Evolutionary conservation across 495 filamentous ascomycete species (phyloP).

Genomic region (Talaromyces nanjingensis): DNA sequence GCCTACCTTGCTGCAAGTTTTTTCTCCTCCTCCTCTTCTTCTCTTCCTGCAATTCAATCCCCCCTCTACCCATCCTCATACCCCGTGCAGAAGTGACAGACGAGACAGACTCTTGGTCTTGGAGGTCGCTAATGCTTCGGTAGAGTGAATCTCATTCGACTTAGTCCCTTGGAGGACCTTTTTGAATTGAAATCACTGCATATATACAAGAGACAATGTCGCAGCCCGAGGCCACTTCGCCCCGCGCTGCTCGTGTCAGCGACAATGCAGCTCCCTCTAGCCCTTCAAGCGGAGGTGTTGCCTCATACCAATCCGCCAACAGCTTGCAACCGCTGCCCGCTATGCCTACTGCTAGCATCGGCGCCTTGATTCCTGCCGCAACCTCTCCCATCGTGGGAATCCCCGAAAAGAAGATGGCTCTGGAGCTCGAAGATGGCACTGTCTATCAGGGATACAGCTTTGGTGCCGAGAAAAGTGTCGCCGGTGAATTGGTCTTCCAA

Average conservation of each 20-base stretch:
- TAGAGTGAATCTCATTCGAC: slow-evolving; percentile 31
- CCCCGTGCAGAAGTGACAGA: slow-evolving; percentile 7
- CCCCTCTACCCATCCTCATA: slow-evolving; percentile 7
- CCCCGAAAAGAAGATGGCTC: slow-evolving; percentile 57
- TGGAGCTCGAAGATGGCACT: slow-evolving; percentile 86
- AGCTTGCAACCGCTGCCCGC: slow-evolving; percentile 24
- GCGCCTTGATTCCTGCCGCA: slow-evolving; percentile 44
- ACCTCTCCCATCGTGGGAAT: slow-evolving; percentile 33
- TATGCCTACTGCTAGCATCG: slow-evolving; percentile 20
- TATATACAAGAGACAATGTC: slow-evolving; percentile 22
- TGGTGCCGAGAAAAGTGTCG: slow-evolving; percentile 82
- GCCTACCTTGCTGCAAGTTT: not conserved
- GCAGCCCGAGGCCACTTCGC: slow-evolving; percentile 19
- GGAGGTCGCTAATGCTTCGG: slow-evolving; percentile 38
- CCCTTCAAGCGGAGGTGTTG: slow-evolving; percentile 28
- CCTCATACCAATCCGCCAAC: slow-evolving; percentile 20
- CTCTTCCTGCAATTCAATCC: slow-evolving; percentile 10
- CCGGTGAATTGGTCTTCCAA: slow-evolving; percentile 97
- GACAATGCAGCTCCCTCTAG: slow-evolving; percentile 29
- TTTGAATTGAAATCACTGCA: slow-evolving; percentile 15
- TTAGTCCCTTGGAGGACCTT: slow-evolving; percentile 11
- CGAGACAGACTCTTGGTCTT: slow-evolving; percentile 11
- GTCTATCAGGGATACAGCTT: slow-evolving; percentile 92
- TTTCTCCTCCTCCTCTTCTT: slow-evolving; percentile 13
- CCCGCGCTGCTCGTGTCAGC: slow-evolving; percentile 13